Percentiles rank a stretch among this genome's conserved stretches.
These are phyloP conservation scores for Phytophthora melonis DNA, from an alignment of 352 stramenopile genomes.

Conservation along the genomic window DNA sequence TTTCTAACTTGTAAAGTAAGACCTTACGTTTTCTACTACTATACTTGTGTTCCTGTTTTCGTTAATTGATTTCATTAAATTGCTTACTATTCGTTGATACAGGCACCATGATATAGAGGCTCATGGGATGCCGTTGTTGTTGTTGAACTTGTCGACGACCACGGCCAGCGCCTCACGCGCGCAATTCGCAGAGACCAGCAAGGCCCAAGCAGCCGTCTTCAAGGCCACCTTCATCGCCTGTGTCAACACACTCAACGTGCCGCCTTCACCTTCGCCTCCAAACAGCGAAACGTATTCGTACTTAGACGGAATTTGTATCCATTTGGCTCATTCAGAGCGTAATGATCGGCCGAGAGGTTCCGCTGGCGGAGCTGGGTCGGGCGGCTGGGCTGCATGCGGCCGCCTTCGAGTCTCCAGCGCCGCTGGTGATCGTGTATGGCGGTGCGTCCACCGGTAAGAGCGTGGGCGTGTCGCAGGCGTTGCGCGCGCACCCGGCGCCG, in stretches of 20 bases:
- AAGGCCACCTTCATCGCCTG: too few relatives aligned
- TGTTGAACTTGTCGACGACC: constrained; percentile 13
- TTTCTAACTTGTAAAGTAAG: too few relatives aligned
- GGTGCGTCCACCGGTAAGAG: constrained; percentile 85
- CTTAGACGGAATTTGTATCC: background rate
- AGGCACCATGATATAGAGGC: constrained; percentile 8
- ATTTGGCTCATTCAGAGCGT: background rate
- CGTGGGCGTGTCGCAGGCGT: constrained; percentile 52
- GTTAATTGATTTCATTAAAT: too few relatives aligned
- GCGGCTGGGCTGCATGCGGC: constrained; percentile 52
- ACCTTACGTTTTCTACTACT: too few relatives aligned
- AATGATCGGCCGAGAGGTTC: constrained; percentile 67
- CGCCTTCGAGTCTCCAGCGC: constrained; percentile 53
- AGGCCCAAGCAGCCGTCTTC: too few relatives aligned
- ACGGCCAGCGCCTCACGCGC: constrained; percentile 6
- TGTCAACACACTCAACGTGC: too few relatives aligned
- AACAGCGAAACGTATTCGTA: background rate
- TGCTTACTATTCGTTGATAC: background rate
- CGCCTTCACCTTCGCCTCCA: background rate
- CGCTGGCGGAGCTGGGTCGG: constrained; percentile 57
- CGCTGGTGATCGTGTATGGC: constrained; percentile 78
- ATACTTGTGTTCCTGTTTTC: too few relatives aligned
- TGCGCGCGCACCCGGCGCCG: constrained; percentile 42
- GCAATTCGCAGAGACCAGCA: background rate
- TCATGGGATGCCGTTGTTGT: background rate